Evolutionary conservation across 208 protist genomes (phyloP), one percentile per base, ranked within the genome.

Genomic region (Trypanosomatidae sp.): DNA sequence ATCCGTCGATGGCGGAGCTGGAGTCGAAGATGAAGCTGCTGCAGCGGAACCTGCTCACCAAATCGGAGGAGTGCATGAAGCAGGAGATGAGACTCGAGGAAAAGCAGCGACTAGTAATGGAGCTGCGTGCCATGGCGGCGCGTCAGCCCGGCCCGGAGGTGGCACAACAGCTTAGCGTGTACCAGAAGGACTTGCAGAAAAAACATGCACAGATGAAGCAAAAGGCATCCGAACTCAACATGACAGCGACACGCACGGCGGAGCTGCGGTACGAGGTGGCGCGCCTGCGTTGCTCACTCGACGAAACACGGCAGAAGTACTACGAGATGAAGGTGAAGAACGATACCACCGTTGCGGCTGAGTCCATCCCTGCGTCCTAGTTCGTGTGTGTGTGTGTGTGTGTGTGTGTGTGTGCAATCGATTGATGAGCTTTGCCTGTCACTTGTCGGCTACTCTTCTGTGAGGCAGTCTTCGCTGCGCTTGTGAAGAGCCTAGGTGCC

Each of bases 41-140:
- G 46, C 98, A 99, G 80, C 95, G 94, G 55, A 86, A 96, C 25
- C 91, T 99, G 46, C 99, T 99, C 59, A 80, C 78, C 33, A 99
- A 96, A 91, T 99, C 99, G 50, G 98, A 99, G 64, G 96, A 99
- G 80, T 93, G 99, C 81, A 94, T 99, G 39, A 94, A 98, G 46
- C 90, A 98, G 71, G 98, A 99, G 68, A 92, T 99, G 74, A 69
- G 91, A 22, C 91, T 99, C 30, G 85, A 98, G 73, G 97, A 99
- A 74, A 98, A 98, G 87, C 94, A 99, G 78, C 97, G 98, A 47
- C 84, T 98, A 13, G 97, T 99, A 56, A 79, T 89, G 33, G 97
- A 99, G 84, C 85, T 99, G 56, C 97, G 98, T 80, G 90, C 91
- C 39, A 95, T 99, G 58, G 77, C 99, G 17, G 84, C 95, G n/a